These are phyloP conservation scores for Monosporascus sp. DNA, from an alignment of 2,329 filamentous ascomycete genomes.

Conservation along the genomic window DNA sequence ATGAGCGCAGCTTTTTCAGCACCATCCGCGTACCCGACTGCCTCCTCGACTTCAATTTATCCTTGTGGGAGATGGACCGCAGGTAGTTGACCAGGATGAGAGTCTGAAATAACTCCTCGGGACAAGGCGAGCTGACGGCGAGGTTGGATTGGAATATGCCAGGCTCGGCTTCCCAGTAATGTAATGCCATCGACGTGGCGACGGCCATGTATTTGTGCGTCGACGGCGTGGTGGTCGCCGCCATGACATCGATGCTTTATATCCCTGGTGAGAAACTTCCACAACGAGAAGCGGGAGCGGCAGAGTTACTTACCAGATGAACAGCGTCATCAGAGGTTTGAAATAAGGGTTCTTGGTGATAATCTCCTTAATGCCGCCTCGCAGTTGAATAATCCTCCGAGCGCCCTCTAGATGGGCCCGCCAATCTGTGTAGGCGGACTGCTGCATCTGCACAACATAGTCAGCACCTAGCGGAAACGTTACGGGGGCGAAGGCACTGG, in stretches of 20 bases:
- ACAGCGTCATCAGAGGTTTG: slow-evolving; percentile 10
- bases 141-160: slow-evolving; percentile 10
- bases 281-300: background rate
- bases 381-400: slow-evolving; percentile 8
- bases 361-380: slow-evolving; percentile 7
- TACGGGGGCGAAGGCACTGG: background rate
- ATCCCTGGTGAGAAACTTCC: background rate
- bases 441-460: slow-evolving; percentile 7
- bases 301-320: slow-evolving; percentile 5
- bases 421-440: slow-evolving; percentile 11
- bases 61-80: slow-evolving; percentile 6
- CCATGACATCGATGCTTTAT: slow-evolving; percentile 10
- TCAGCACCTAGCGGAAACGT: background rate
- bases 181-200: slow-evolving; percentile 7
- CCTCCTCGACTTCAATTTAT: slow-evolving; percentile 1
- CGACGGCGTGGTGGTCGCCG: slow-evolving; percentile 9
- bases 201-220: slow-evolving; percentile 6
- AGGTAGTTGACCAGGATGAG: slow-evolving; percentile 11
- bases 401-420: slow-evolving; percentile 12
- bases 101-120: slow-evolving; percentile 9
- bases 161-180: slow-evolving; percentile 7
- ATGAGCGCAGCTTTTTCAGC: slow-evolving; percentile 6
- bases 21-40: slow-evolving; percentile 9
- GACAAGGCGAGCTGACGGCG: slow-evolving; percentile 9
- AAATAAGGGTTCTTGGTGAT: slow-evolving; percentile 6